Evolutionary conservation across 805 yeast species (phyloP).

Genomic region (Lachancea sp.): DNA sequence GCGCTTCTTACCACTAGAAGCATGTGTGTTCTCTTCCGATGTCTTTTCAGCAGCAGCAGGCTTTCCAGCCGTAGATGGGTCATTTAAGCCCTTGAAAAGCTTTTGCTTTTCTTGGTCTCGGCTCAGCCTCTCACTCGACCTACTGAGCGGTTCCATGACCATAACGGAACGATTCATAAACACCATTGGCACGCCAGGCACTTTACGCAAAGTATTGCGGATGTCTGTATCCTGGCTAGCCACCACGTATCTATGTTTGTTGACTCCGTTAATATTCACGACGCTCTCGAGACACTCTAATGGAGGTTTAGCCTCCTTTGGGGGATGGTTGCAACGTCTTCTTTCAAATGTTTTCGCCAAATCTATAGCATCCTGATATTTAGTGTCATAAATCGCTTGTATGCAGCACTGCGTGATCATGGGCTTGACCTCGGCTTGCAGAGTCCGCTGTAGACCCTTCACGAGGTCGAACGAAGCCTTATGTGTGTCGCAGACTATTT

Average conservation of each 20-base stretch:
- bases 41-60: conserved; percentile 15
- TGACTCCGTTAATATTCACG: conserved; percentile 63
- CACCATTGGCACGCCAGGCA: conserved; percentile 87
- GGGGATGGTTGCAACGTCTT: conserved; percentile 84
- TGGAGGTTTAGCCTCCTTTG: conserved; percentile 54
- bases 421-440: conserved; percentile 80
- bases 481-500: conserved; percentile 58
- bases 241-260: conserved; percentile 85
- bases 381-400: conserved; percentile 69
- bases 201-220: conserved; percentile 58
- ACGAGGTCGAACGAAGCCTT: conserved; percentile 67
- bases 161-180: conserved; percentile 87
- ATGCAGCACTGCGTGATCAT: conserved; percentile 96
- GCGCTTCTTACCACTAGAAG: conserved; percentile 38
- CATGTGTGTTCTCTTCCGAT: neutral
- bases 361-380: conserved; percentile 69
- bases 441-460: conserved; percentile 73
- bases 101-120: conserved; percentile 55
- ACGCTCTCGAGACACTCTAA: conserved; percentile 70
- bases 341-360: conserved; percentile 81
- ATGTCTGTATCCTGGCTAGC: conserved; percentile 75
- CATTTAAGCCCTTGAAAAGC: conserved; percentile 73
- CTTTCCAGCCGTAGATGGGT: conserved; percentile 46
- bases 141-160: conserved; percentile 91
- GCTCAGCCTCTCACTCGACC: conserved; percentile 52